Evolutionary conservation across 2,329 filamentous ascomycete genomes (phyloP).

Genomic region (Talaromyces sp.): DNA sequence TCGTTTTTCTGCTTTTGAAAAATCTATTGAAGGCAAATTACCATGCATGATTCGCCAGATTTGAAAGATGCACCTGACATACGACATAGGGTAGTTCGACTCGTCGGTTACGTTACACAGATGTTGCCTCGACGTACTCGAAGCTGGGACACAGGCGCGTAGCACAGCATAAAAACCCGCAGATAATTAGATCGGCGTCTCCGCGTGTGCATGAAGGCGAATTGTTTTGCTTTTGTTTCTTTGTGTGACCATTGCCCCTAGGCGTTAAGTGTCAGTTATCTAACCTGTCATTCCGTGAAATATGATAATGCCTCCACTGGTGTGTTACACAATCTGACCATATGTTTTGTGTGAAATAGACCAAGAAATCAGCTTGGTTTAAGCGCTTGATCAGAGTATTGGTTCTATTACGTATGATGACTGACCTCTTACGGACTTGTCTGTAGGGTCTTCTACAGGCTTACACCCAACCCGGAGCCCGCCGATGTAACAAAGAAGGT

Average conservation of each 20-base stretch:
- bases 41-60: not conserved
- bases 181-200: not conserved
- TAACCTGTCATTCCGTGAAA: not conserved
- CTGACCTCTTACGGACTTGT: not conserved
- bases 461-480: not conserved
- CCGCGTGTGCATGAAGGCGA: not conserved
- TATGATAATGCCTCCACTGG: not conserved
- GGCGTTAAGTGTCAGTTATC: not conserved
- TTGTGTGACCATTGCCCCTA: not conserved
- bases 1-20: not conserved
- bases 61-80: not conserved
- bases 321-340: conserved; percentile 1
- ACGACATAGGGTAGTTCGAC: not conserved
- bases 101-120: not conserved
- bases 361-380: not conserved
- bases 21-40: not conserved
- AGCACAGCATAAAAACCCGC: not conserved
- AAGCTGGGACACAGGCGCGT: not conserved
- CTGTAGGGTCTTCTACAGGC: not conserved
- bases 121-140: not conserved
- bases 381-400: not conserved
- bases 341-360: not conserved
- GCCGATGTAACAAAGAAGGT: not conserved
- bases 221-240: not conserved
- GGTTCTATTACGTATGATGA: not conserved